Base-by-base conservation (phyloP, 805 yeast species). In the Priceomyces medius region DNA sequence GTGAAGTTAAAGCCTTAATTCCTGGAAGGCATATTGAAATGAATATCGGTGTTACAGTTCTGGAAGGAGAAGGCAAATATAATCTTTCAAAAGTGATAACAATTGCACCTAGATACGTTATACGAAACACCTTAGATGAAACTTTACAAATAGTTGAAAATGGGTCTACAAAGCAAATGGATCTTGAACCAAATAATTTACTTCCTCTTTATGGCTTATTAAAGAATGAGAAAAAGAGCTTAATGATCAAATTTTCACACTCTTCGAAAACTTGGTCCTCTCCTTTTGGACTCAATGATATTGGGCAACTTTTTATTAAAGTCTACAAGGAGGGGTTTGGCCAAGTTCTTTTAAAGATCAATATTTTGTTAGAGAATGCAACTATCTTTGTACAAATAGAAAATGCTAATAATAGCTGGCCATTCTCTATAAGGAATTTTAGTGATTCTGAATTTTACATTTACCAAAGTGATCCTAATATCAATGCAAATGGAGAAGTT, bases 1-100 rank as follows among this genome's bases (percentile, higher is more conserved):
- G 77, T 32, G 96, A 76, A 31, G 62, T 71, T 3, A 61, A 57
- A 17, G 68, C 73, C 3, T 77, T 77, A 27, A 50, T 79, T 1
- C 65, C 71, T 29, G 76, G 75, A 9, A 75, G 59, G 59, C 79
- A 60, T 53, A 58, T 56, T 3, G 96, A 89, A 53, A 78, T 80
- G 45, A 81, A 85, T 54, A 64, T 90, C 9, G 98, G 98, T 10
- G 63, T 90, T 20, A 71, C 77, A 20, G 78, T 88, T 9, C 61
- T 75, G 0, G 97, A 89, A 50, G 99, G 98, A 14, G 81, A 80
- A 47, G 98, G 97, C 2, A 81, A 81, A 45, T 91, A 86, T 59
- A 75, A 79, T 40, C 58, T 85, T 46, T 77, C 95, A 0, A 88
- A 88, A 54, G 81, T 90, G 23, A 79, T 93, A 3, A 80, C 85